Base-by-base conservation (phyloP, 768 basidiomycete genomes). In the Trametes elegans region DNA sequence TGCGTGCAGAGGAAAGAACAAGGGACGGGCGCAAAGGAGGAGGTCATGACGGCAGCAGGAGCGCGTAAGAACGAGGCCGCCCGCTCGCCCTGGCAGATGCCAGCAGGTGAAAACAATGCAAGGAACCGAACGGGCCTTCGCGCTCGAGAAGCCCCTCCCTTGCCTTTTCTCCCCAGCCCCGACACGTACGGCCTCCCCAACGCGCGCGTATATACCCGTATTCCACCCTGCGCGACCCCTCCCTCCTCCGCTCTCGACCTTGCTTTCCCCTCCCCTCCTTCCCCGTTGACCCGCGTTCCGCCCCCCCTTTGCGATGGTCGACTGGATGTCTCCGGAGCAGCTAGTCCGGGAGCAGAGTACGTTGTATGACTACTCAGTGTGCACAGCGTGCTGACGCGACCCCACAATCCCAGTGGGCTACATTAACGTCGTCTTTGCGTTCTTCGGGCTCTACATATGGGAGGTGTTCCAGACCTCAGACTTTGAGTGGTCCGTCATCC, bases 361-460 rank as follows among this genome's bases (percentile, higher is more conserved):
- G 54, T 50, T 2, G 21, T 1, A 6, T 14, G 11, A 7, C 29
- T 19, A 27, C 31, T 28, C 49, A 16, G 26, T 19, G 9, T 21
- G 16, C 49, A 10, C 23, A 16, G 14, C 35, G 21, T 36, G 40
- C 54, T 41, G 21, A 58, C 53, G 29, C 46, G 40, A 35, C 35
- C 36, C 21, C 16, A 21, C 31, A 21, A 7, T 14, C 16, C 35
- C 53, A 88, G 87, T 72, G 49, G 76, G 78, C 45, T 86, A 87
- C 63, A 72, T 72, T 39, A 82, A 83, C 61, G 67, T 87, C 36
- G 76, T 85, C 24, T 84, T 84, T 61, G 71, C 74, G n/a, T 74
- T 86, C 49, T 84, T 83, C 57, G 87, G 87, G 16, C 68, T 85
- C 44, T 85, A 85, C 59, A 48, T 84, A 26, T 88, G 85, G 85